phyloP scores from a whole-genome alignment of 1,139 yeast genomes.

The Schizosaccharomyces versatilis region DNA sequence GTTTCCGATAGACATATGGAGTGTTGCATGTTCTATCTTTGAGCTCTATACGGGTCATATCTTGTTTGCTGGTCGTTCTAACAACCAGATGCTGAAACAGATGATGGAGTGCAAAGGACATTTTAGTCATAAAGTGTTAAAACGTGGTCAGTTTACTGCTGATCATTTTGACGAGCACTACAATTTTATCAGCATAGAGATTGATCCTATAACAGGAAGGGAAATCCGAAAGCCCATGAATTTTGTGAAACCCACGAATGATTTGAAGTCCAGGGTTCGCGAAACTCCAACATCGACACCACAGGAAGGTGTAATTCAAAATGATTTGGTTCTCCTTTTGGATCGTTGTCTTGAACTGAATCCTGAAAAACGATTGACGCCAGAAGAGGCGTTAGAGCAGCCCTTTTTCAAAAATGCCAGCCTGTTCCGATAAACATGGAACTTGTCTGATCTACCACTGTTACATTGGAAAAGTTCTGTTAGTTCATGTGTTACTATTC shows the following conservation, averaged over 20 bases:
- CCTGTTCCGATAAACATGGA: too few relatives aligned
- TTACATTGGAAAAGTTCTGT: too few relatives aligned
- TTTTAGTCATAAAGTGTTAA: constrained; percentile 18
- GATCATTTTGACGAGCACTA: constrained; percentile 18
- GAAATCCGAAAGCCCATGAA: constrained; percentile 11
- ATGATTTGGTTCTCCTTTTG: constrained; percentile 30
- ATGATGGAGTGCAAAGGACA: constrained; percentile 20
- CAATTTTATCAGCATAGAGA: constrained; percentile 16
- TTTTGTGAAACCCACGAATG: constrained; percentile 10
- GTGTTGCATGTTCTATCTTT: constrained; percentile 76
- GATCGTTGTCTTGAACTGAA: constrained; percentile 50
- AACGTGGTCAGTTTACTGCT: constrained; percentile 16
- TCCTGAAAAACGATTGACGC: constrained; percentile 48
- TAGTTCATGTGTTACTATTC: too few relatives aligned
- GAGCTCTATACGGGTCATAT: constrained; percentile 71
- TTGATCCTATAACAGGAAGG: constrained; percentile 16
- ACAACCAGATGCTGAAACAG: constrained; percentile 19
- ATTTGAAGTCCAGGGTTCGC: constrained; percentile 7
- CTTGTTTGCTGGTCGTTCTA: constrained; percentile 47
- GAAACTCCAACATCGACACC: constrained; percentile 2
- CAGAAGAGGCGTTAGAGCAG: constrained; percentile 47
- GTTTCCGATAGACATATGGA: constrained; percentile 68
- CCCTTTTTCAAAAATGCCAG: constrained; percentile 27
- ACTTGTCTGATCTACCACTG: too few relatives aligned
- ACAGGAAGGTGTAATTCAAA: constrained; percentile 7